phyloP scores from a whole-genome alignment of 352 stramenopile genomes.

The Blastocystis sp. region DNA sequence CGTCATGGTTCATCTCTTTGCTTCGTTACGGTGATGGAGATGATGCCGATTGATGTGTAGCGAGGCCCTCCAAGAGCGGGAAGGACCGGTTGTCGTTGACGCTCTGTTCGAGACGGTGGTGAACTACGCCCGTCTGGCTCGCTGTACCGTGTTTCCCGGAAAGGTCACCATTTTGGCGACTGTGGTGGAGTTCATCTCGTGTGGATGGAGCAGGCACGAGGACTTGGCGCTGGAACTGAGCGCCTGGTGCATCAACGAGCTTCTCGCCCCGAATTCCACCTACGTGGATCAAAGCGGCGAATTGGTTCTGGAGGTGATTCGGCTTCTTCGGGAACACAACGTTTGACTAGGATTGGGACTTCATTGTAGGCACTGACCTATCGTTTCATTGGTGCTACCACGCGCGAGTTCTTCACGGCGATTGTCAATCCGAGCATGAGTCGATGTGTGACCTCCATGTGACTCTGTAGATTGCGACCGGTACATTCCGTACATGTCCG shows the following conservation, averaged over 20 bases:
- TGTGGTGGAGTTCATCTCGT: not conserved
- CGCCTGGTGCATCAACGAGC: slow-evolving; percentile 4
- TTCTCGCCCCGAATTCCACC: not conserved
- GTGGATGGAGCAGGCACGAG: not conserved
- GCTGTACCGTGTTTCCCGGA: slow-evolving; percentile 11
- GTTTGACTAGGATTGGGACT: not conserved
- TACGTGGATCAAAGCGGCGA: not conserved
- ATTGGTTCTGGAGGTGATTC: not conserved
- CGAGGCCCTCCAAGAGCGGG: not conserved
- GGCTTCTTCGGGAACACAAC: not conserved
- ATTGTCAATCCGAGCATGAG: slow-evolving; percentile 34
- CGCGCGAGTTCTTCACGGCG: slow-evolving; percentile 38
- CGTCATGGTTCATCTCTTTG: slow-evolving; percentile 8
- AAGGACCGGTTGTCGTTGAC: not conserved
- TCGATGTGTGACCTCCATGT: not conserved
- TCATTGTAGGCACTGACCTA: not conserved
- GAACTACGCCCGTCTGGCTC: slow-evolving; percentile 21
- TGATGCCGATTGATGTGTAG: not conserved
- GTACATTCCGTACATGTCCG: not conserved
- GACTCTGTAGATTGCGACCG: slow-evolving; percentile 11
- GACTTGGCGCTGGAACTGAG: not conserved
- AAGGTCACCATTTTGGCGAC: slow-evolving; percentile 26
- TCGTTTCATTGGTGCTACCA: not conserved
- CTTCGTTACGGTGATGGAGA: not conserved
- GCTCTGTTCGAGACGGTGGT: not conserved